Evolutionary conservation across 2,329 filamentous ascomycete species (phyloP), one percentile per base, ranked within the genome.

Genomic region (Cladosporium sp.): DNA sequence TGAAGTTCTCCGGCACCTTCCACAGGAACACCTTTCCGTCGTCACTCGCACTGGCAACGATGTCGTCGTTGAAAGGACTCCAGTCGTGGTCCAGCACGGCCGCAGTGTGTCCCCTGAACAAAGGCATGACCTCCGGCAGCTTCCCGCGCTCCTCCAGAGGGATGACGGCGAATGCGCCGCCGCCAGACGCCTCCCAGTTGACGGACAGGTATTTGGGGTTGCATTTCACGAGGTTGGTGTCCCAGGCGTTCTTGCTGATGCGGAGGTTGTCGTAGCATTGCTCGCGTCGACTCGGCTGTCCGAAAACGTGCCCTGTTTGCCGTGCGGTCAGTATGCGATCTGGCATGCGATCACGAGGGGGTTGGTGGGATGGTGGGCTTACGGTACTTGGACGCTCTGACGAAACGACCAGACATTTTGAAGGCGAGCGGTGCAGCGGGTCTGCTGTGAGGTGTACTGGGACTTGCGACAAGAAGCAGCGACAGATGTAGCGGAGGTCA

Each of bases 211-310:
- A 97, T 72, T 95, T 85, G 46, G 93, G 91, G 72, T 98, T 98
- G 70, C 84, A 93, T 86, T 97, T 97, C 75, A 97, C 82, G 68
- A 98, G 77, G 76, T 98, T 98, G 66, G 91, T 96, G 73, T 98
- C 93, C 93, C 93, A 98, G 52, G 93, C 93, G 84, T 98, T 98
- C 74, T 87, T 89, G 68, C 90, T 96, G 73, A 98, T 89, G 70
- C 89, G 89, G 63, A 98, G 78, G 73, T 97, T 97, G 74, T 98
- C 93, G 76, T 97, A 98, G 79, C 91, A 96, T 81, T 89, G 88
- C 72, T 98, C 93, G 82, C 95, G 96, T 74, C 89, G 86, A 61
- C 91, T 95, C 58, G 89, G 77, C 75, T 95, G 93, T 70, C 93
- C 93, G 77, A 96, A 98, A 76, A 98, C 87, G 80, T 98, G 93